Evolutionary conservation across 257 asterid species (phyloP), one percentile per base, ranked within the genome.

Genomic region (Prunella vulgaris): DNA sequence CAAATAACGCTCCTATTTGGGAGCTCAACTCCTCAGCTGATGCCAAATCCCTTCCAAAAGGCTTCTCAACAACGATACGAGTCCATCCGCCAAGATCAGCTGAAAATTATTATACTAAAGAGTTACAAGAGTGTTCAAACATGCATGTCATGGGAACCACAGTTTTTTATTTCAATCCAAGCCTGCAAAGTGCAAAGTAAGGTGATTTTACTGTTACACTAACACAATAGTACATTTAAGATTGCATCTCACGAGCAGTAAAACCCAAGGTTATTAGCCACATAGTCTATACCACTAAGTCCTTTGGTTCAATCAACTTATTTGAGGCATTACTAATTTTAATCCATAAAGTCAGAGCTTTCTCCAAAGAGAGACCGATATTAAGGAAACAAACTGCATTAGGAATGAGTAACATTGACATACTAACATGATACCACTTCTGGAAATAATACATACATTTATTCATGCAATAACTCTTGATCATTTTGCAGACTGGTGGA

Each of bases 1-100:
- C 98, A 69, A 94, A 94, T 71, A 94, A 76, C 77, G 74, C 88
- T 71, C 99, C 99, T 46, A 94, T 94, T 80, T 91, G 99, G 73
- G 97, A 83, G 84, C 95, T 87, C 80, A 94, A 85, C 75, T 91
- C 81, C 82, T 91, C 98, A 46, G 99, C 88, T 46, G 99, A 89
- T 76, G 82, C 96, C 85, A 94, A 87, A 84, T 94, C 99, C 84
- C 73, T 91, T 72, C 99, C 99, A 56, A 94, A 94, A 64, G 99
- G 99, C 84, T 94, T 94, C 93, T 94, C 99, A 70, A 94, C 97
- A 46, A 94, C 96, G 60, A 91, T 79, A 28, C 99, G 98, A 18
- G 98, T 91, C 99, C 99, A 94, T 71, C 99, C 99, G 42, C 96
- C 96, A 78, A 80, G 87, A 83, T 89, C 87, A 78, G 98, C 99